Evolutionary conservation across 208 protist species (phyloP), one percentile per base, ranked within the genome.

Genomic region (Trypanosoma mega): DNA sequence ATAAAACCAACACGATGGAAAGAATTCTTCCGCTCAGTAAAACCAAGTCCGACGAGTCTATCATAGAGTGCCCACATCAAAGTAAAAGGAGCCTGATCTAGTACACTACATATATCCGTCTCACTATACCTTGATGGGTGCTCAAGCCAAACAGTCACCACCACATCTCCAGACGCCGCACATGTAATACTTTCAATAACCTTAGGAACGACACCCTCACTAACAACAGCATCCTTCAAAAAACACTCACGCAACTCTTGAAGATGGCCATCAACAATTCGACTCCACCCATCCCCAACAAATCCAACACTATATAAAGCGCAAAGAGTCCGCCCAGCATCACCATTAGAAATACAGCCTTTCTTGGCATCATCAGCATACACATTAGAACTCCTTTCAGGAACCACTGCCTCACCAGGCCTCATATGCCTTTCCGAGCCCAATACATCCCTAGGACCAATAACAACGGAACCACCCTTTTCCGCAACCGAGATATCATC

Each of bases 1-100:
- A 86, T 74, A 51, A 90, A 90, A 20, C 83, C 83, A 2, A 90
- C 73, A 36, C 83, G 83, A 34, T 90, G 83, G 52, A 85, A 84
- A 5, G 79, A 85, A 7, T 68, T 82, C 6, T 51, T 49, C 5
- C 44, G 56, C n/a, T 57, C 50, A 26, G 43, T 36, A 7, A 14
- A 8, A 27, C 44, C 34, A 44, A 27, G 30, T 34, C 37, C 37
- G 3, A 27, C 33, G 0, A 44, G 20, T 16, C 68, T 50, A 66
- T 84, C 82, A 67, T 90, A 86, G 14, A 90, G 58, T 33, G 43
- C 51, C 83, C 83, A 90, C 24, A 85, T 76, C 8, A 72, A 65
- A 8, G 70, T 23, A 72, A 82, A 90, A 2, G 72, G 74, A 1
- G 83, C 78, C 7, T 48, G 62, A 34, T 79, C 65, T 51, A 90